Conservation (phyloP, 2,329 filamentous ascomycete genomes). For the Pseudogymnoascus pannorum region DNA sequence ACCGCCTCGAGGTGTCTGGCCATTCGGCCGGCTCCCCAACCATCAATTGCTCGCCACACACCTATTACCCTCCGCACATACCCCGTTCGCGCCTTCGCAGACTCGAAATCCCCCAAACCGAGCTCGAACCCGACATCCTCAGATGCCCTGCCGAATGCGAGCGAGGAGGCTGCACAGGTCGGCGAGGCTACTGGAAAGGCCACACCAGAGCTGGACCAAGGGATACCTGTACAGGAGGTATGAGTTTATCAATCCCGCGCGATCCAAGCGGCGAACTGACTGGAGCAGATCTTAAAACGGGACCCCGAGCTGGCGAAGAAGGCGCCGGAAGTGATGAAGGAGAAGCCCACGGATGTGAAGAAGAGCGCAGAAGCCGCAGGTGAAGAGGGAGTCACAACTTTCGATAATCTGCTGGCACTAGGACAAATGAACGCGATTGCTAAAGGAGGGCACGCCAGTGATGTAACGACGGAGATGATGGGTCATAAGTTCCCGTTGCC, state of each 20-base stretch:
- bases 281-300: conserved; percentile 50
- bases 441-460: conserved; percentile 18
- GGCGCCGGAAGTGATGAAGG: conserved; percentile 59
- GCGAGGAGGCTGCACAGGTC: conserved; percentile 56
- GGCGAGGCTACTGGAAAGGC: conserved; percentile 49
- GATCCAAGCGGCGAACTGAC: conserved; percentile 13
- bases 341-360: conserved; percentile 39
- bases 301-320: conserved; percentile 55
- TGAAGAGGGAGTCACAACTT: conserved; percentile 26
- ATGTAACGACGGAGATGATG: conserved; percentile 14
- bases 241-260: conserved; percentile 18
- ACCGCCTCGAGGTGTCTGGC: conserved; percentile 36
- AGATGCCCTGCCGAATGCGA: conserved; percentile 50
- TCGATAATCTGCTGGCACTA: conserved; percentile 26
- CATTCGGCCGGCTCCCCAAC: conserved; percentile 29
- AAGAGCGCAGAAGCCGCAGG: conserved; percentile 15
- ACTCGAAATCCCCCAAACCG: conserved; percentile 20
- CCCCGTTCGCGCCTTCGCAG: conserved; percentile 24
- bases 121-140: conserved; percentile 39
- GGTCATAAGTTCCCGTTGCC: conserved; percentile 66
- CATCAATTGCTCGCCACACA: conserved; percentile 27
- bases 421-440: conserved; percentile 25
- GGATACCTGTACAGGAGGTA: conserved; percentile 61
- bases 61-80: conserved; percentile 21
- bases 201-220: conserved; percentile 56